A percentile compares a stretch with the other conserved stretches of the same genome.
phyloP scores from a whole-genome alignment of 129 eudicot species.

The Artemisia argyi region DNA sequence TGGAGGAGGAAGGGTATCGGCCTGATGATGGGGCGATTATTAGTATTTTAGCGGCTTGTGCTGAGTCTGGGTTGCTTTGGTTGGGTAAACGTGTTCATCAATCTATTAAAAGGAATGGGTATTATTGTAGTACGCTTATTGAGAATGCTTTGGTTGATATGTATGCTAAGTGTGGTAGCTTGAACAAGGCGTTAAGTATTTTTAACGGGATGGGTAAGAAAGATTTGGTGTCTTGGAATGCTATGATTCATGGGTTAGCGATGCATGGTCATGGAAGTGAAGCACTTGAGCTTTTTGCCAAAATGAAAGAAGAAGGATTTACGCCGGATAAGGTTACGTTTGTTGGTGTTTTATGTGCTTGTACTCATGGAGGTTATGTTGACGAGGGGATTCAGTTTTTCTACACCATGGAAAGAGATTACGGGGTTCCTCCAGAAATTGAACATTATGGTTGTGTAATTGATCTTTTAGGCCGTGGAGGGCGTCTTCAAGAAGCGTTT shows the following conservation, averaged over 20 bases:
- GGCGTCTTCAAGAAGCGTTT: conserved; percentile 78
- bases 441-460: conserved; percentile 91
- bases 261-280: conserved; percentile 76
- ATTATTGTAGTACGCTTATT: conserved; percentile 39
- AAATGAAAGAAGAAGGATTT: conserved; percentile 72
- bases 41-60: conserved; percentile 78
- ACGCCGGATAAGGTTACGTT: conserved; percentile 77
- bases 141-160: conserved; percentile 75
- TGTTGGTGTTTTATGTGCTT: conserved; percentile 76
- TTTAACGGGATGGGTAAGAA: conserved; percentile 50
- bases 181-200: conserved; percentile 53
- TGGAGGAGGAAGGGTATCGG: conserved; percentile 53
- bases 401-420: conserved; percentile 71
- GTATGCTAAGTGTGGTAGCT: conserved; percentile 90
- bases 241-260: conserved; percentile 85
- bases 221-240: conserved; percentile 90
- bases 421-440: conserved; percentile 61
- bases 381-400: conserved; percentile 63
- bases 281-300: conserved; percentile 64
- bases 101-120: conserved; percentile 42
- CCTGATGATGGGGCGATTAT: conserved; percentile 70
- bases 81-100: conserved; percentile 70
- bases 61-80: conserved; percentile 78
- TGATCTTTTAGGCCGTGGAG: conserved; percentile 88
- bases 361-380: conserved; percentile 72